Conservation (phyloP, 2,329 filamentous ascomycete species). For the Fusarium heterosporum region DNA sequence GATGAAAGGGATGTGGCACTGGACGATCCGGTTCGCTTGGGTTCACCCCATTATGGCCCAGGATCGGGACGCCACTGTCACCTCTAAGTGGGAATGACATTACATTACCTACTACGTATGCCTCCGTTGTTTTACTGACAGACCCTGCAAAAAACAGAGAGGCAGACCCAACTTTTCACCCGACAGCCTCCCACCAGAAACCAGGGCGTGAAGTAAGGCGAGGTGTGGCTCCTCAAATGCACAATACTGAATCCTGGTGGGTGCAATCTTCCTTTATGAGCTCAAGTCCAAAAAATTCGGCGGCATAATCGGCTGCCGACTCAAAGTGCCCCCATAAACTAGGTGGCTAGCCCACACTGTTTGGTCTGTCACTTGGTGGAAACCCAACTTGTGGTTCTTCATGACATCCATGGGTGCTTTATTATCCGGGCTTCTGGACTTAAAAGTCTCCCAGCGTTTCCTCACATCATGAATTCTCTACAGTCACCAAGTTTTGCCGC, state of each 20-base stretch:
- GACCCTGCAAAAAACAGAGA: conserved; percentile 26
- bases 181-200: conserved; percentile 15
- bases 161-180: conserved; percentile 30
- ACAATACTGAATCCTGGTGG: conserved; percentile 29
- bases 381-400: conserved; percentile 27
- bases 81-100: conserved; percentile 40
- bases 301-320: conserved; percentile 41
- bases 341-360: conserved; percentile 19
- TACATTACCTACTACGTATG: conserved; percentile 10
- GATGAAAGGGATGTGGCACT: conserved; percentile 41
- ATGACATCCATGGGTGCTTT: conserved; percentile 31
- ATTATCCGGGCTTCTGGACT: conserved; percentile 25
- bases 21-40: conserved; percentile 38
- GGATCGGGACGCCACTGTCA: conserved; percentile 45
- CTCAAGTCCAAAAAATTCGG: conserved; percentile 39
- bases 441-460: conserved; percentile 23
- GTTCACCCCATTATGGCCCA: conserved; percentile 34
- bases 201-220: conserved; percentile 35
- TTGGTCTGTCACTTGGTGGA: conserved; percentile 23
- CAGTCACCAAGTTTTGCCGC: conserved; percentile 37
- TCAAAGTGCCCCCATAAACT: conserved; percentile 33
- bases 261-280: conserved; percentile 28
- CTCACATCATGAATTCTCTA: conserved; percentile 37
- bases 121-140: conserved; percentile 29
- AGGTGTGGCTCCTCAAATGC: conserved; percentile 41